Conservation (phyloP, 2,329 filamentous ascomycete genomes). For the Taxawa tesnikishii region DNA sequence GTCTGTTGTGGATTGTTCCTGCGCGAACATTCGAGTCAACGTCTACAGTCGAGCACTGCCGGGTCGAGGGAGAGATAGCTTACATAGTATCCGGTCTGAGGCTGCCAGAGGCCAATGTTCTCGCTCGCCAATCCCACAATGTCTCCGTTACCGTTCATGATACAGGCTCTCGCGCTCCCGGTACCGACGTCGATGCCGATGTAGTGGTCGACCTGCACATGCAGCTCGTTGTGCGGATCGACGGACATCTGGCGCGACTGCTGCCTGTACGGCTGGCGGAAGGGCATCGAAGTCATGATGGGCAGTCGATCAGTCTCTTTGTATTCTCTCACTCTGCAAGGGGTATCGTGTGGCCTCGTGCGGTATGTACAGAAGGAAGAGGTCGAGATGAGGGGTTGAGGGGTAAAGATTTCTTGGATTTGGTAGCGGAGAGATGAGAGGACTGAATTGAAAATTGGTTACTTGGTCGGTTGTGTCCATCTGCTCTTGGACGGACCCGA, state of each 20-base stretch:
- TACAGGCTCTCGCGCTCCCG: conserved; percentile 86
- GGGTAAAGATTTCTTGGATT: conserved; percentile 1
- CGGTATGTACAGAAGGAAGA: background rate
- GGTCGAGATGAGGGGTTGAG: conserved; percentile 1
- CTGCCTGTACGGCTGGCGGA: conserved; percentile 20
- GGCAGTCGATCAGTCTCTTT: conserved; percentile 1
- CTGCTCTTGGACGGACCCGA: too few species aligned
- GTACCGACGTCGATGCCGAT: conserved; percentile 95
- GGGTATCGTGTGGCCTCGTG: too few species aligned
- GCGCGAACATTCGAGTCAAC: background rate
- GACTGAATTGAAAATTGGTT: too few species aligned
- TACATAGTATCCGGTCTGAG: conserved; percentile 43
- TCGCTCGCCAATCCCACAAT: conserved; percentile 53
- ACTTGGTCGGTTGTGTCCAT: too few species aligned
- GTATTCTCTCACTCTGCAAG: too few species aligned
- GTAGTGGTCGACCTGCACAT: conserved; percentile 46
- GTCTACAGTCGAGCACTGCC: background rate
- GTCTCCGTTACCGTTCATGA: conserved; percentile 84
- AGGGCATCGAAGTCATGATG: conserved; percentile 9
- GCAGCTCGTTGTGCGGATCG: conserved; percentile 44
- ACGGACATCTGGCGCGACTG: conserved; percentile 35
- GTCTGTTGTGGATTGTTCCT: conserved; percentile 96
- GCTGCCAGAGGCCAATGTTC: conserved; percentile 41
- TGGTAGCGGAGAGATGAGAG: too few species aligned
- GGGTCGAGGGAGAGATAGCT: too few species aligned